Base-by-base conservation (phyloP, 2,329 filamentous ascomycete genomes). In the Aspergillus versicolor region DNA sequence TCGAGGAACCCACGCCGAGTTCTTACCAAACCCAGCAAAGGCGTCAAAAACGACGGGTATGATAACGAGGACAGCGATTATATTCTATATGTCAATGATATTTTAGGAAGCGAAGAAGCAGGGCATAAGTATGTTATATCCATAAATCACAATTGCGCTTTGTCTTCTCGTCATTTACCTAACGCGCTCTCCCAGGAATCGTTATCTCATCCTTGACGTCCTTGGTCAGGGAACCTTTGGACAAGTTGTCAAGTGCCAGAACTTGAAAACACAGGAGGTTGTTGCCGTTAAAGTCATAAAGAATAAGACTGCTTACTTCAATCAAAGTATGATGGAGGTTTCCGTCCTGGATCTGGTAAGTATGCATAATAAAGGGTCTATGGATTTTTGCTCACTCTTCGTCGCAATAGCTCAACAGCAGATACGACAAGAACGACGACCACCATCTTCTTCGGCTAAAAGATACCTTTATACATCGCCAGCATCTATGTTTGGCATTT, bases 291-390 rank as follows among this genome's bases (percentile, higher is more conserved):
- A 99, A 78, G 94, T 99, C 54, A 94, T 99, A 79, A 99, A 99
- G 79, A 99, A 99, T 76, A 88, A 93, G 68, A 99, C 94, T 2
- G 94, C 94, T 38, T 99, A 99, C 75, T 99, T 99, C 80, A 99
- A 99, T 72, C 94, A 99, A 76, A 97, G 94, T 75, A 99, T 99
- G 94, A 99, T 99, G 94, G 94, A 99, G 73, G 94, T 99, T 32
- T 99, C 94, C 2, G 94, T 99, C 22, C 82, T 99, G 57, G 94
- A 99, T 75, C 73, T 99, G 82, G 91, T 95, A 82, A 57, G 85
- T 66, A 21, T 30, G n/a, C 37, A 53, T 41, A 12, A 19, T 37
- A 52, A 46, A 22, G 34, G 13, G 3, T 34, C 12, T 54, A 49
- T 56, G 38, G 52, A 42, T 34, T 2, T 37, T 22, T 56, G 32